A percentile compares a stretch with the other conserved stretches of the same genome.
Evolutionary conservation across 1,139 yeast species (phyloP).

Genomic region (Diutina pseudorugosa): DNA sequence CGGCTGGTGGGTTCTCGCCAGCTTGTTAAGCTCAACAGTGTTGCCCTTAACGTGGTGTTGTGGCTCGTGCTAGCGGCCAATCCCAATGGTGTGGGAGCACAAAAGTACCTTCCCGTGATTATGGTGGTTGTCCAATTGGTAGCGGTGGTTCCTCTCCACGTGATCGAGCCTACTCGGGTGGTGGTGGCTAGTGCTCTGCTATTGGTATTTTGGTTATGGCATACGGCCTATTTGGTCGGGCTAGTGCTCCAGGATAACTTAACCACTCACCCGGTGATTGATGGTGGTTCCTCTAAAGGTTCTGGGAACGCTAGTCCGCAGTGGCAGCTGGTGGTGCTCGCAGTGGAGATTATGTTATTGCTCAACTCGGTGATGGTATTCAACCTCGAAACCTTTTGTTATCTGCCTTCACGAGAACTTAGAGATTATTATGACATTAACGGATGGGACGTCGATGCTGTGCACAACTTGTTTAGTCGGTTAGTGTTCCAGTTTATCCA

Average conservation of each 20-base stretch:
- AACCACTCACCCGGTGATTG: constrained; percentile 16
- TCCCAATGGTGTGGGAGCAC: background rate
- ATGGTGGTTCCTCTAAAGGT: too few relatives aligned
- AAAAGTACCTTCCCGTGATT: background rate
- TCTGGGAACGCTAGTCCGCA: too few relatives aligned
- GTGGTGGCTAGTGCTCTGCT: constrained; percentile 23
- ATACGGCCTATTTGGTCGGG: constrained; percentile 12
- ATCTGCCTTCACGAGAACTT: constrained; percentile 34
- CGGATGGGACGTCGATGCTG: constrained; percentile 17
- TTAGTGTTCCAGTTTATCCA: constrained; percentile 15
- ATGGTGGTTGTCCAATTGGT: constrained; percentile 8
- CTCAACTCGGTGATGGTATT: constrained; percentile 22
- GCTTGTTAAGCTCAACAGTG: constrained; percentile 14
- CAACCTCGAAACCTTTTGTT: constrained; percentile 23
- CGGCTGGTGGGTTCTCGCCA: constrained; percentile 19
- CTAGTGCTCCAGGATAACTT: constrained; percentile 19
- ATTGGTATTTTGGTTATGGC: constrained; percentile 31
- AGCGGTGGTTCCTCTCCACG: constrained; percentile 27
- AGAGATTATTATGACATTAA: constrained; percentile 23
- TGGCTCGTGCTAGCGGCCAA: constrained; percentile 1
- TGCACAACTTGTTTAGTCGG: constrained; percentile 15
- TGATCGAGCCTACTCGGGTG: constrained; percentile 21
- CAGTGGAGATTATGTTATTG: constrained; percentile 8
- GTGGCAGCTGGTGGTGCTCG: constrained; percentile 12
- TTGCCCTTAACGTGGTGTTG: constrained; percentile 13